Conservation (phyloP, 805 yeast genomes). For the Nakazawaea ernobii region DNA sequence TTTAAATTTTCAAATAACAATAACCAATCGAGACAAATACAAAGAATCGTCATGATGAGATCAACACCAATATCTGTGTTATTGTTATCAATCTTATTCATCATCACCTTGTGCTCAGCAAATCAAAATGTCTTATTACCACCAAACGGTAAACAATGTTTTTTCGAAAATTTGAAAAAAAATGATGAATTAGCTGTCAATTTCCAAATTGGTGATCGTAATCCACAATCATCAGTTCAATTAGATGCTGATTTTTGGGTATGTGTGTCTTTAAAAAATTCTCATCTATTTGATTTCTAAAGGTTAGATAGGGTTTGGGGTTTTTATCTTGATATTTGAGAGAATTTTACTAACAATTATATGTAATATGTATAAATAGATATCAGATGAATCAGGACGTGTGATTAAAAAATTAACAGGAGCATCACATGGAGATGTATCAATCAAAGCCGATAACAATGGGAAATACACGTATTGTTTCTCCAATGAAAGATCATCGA, state of each 20-base stretch:
- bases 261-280: too few species aligned
- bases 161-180: slow-evolving; percentile 72
- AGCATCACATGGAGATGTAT: slow-evolving; percentile 77
- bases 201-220: slow-evolving; percentile 92
- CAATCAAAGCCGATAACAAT: slow-evolving; percentile 52
- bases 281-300: too few species aligned
- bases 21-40: too few species aligned
- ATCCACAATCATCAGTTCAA: slow-evolving; percentile 63
- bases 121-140: slow-evolving; percentile 85
- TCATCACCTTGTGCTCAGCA: not conserved
- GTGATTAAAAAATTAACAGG: slow-evolving; percentile 44
- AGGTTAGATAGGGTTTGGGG: too few species aligned
- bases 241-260: slow-evolving; percentile 62
- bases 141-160: slow-evolving; percentile 82
- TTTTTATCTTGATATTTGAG: too few species aligned
- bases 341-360: not conserved
- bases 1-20: too few species aligned
- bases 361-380: too few species aligned
- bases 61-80: not conserved
- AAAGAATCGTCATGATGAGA: too few species aligned
- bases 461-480: slow-evolving; percentile 90
- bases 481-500: slow-evolving; percentile 72
- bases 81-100: not conserved
- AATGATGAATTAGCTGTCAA: slow-evolving; percentile 85
- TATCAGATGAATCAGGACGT: slow-evolving; percentile 37